A percentile compares a stretch with the other conserved stretches of the same genome.
Conservation (phyloP, 331 rosid genomes). For the Rhamnella rubrinervis region DNA sequence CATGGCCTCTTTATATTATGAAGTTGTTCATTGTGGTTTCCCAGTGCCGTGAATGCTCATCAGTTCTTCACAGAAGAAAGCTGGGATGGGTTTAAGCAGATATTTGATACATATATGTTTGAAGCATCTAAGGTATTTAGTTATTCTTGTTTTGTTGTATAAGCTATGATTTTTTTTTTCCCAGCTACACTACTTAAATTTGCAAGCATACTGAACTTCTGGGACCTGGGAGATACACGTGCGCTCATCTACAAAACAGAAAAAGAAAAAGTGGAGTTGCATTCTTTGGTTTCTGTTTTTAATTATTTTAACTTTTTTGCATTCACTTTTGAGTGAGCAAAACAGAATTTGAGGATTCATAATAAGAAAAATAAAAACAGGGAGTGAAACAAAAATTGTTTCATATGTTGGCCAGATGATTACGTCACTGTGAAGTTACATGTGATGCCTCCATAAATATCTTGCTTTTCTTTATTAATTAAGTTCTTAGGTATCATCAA, state of each 20-base stretch:
- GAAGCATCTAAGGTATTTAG: slow-evolving; percentile 88
- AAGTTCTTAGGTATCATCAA: no score
- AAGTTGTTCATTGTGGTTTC: slow-evolving; percentile 45
- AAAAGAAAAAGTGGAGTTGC: not conserved
- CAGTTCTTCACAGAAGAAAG: slow-evolving; percentile 91
- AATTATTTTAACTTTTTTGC: not conserved
- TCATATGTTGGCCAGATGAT: no score
- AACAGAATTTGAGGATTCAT: not conserved
- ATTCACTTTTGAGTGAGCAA: not conserved
- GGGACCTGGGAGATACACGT: slow-evolving; percentile 1
- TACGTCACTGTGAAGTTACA: no score
- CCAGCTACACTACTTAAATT: not conserved
- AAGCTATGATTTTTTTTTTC: not conserved
- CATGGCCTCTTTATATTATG: slow-evolving; percentile 32
- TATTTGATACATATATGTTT: slow-evolving; percentile 74
- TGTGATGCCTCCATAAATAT: no score
- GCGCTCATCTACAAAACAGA: not conserved
- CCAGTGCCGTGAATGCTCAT: slow-evolving; percentile 97
- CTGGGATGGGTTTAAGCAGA: slow-evolving; percentile 92
- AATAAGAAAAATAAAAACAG: no score
- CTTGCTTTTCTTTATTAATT: no score
- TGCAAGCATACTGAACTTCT: not conserved
- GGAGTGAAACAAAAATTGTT: no score
- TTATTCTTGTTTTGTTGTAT: slow-evolving; percentile 9
- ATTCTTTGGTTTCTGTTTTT: not conserved